Base-by-base conservation (phyloP, 2,329 filamentous ascomycete species). In the Ophiosphaerella herpotricha region DNA sequence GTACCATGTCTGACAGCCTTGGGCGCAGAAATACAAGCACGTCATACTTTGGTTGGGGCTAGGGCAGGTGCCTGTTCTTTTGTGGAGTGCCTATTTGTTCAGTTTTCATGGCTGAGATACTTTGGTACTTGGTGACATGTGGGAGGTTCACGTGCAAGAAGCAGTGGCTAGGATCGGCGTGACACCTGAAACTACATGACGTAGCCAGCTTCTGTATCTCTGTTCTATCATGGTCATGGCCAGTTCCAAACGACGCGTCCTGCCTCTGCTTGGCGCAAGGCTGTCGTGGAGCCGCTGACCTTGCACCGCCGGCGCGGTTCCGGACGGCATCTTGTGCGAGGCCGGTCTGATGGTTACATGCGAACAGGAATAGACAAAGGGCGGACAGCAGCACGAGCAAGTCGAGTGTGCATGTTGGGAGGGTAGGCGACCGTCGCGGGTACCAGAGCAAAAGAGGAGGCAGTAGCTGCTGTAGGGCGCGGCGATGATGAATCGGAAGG, bases 211-310 rank as follows among this genome's bases (percentile, higher is more conserved):
- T 29, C 26, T 29, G 4, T 29, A 29, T 29, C 11, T 29, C 26
- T 5, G 26, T 29, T 6, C 11, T 18, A 18, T 3, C 16, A 18
- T 18, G 16, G 6, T 11, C 7, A 29, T 7, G 26, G 11, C 26
- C 11, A 29, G 26, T 29, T 29, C 26, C 26, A 29, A 11, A 29
- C 7, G 26, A 29, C 7, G 18, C 6, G 36, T 12, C 23, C 29
- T 40, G 38, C 26, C 6, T 29, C 26, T 8, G 26, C 46, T 44
- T 35, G 46, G 41, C 46, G 36, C 39, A 29, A 49, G 46, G 40
- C 46, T 49, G 35, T n/a, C 26, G 34, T 34, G 14, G 5, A 11
- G 39, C 33, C 36, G 46, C 43, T 37, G 37, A 45, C 43, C 26
- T 16, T 43, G 43, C 43, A 24, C 35, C 35, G 26, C 24, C n/a